These are phyloP conservation scores for Tausonia pullulans DNA, from an alignment of 1,284 basidiomycete species.

Conservation along the genomic window DNA sequence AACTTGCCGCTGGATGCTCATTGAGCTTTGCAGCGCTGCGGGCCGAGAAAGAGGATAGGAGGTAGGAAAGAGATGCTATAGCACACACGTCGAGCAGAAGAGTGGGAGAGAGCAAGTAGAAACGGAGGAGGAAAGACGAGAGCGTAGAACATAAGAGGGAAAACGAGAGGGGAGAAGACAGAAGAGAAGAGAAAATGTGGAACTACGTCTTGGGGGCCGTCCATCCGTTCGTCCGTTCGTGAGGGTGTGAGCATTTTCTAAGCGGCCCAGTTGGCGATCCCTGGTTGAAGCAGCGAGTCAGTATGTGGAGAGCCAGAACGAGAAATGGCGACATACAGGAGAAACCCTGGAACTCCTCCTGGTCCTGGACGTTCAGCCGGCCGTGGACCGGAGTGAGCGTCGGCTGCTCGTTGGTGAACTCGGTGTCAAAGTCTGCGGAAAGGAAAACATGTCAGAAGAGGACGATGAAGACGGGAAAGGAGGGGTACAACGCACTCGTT, in stretches of 20 bases:
- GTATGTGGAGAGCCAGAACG: not conserved
- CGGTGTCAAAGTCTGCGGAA: constrained; percentile 72
- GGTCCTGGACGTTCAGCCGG: constrained; percentile 82
- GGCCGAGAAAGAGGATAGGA: not conserved
- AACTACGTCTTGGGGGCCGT: too few relatives aligned
- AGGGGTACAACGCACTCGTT: constrained; percentile 24
- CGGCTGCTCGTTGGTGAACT: constrained; percentile 93
- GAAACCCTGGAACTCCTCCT: constrained; percentile 92
- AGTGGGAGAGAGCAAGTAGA: not conserved
- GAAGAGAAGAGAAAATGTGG: not conserved
- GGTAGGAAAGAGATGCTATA: not conserved
- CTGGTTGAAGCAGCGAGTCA: not conserved
- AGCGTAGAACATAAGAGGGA: not conserved
- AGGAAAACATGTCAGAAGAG: not conserved
- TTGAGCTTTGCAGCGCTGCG: not conserved
- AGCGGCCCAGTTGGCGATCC: constrained; percentile 7
- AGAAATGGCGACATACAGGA: constrained; percentile 46
- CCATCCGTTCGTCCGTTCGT: not conserved
- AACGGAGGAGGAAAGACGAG: not conserved
- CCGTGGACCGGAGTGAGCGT: constrained; percentile 96
- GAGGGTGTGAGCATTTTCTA: not conserved
- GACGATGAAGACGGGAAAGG: not conserved
- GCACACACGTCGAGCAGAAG: not conserved
- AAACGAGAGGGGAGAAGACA: not conserved
- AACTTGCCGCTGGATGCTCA: not conserved